Percentiles rank a stretch among this genome's conserved stretches.
Conservation (phyloP, 1,139 yeast genomes). For the Blastobotrys capitulatus region DNA sequence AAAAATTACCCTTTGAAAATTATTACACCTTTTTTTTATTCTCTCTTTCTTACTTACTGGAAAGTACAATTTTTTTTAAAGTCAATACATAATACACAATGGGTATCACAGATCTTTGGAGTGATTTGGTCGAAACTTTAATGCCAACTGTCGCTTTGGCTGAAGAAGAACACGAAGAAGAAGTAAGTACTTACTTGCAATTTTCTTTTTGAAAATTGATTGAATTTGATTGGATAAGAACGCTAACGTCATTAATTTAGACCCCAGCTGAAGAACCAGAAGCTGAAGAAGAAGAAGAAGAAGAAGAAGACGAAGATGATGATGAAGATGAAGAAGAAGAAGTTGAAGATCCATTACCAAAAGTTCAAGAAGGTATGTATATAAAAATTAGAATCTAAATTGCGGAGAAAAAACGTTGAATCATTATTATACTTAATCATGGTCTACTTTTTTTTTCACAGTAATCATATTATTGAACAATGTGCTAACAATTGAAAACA, state of each 20-base stretch:
- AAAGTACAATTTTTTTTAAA: not conserved
- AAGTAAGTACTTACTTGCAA: slow-evolving; percentile 4
- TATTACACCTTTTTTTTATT: not conserved
- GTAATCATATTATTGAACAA: no score
- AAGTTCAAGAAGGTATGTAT: slow-evolving; percentile 26
- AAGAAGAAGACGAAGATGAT: slow-evolving; percentile 41
- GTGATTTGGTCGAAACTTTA: slow-evolving; percentile 74
- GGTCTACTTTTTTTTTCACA: no score
- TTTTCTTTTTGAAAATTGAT: not conserved
- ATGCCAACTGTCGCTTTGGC: slow-evolving; percentile 82
- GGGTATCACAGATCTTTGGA: slow-evolving; percentile 50
- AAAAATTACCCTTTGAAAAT: not conserved
- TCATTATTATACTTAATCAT: no score
- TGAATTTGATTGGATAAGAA: not conserved
- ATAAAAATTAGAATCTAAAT: not conserved
- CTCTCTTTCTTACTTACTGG: no score
- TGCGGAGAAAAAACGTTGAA: not conserved
- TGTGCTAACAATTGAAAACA: not conserved
- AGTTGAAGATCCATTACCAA: slow-evolving; percentile 33
- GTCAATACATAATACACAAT: slow-evolving; percentile 28
- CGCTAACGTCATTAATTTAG: slow-evolving; percentile 4
- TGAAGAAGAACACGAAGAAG: slow-evolving; percentile 51
- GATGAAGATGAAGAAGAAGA: slow-evolving; percentile 52
- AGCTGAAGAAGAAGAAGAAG: slow-evolving; percentile 38
- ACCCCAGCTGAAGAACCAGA: slow-evolving; percentile 30